Evolutionary conservation across 140 eudicot species (phyloP).

Genomic region (Anethum foeniculum): DNA sequence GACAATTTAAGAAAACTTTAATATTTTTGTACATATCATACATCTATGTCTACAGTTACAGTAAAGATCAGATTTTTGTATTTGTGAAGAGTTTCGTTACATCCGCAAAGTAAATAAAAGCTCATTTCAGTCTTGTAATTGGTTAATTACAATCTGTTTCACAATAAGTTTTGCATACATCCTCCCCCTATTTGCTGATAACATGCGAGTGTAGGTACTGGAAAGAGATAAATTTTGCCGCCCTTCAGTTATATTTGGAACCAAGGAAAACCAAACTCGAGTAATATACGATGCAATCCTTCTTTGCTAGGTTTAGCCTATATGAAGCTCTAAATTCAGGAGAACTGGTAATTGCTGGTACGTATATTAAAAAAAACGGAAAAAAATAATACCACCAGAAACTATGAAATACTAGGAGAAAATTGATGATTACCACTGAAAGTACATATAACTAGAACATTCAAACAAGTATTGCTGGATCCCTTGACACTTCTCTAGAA

Average conservation of each 20-base stretch:
- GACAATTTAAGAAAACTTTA: conserved; percentile 48
- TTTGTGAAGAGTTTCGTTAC: not conserved
- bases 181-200: not conserved
- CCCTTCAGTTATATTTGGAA: not conserved
- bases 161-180: not conserved
- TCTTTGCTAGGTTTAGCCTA: not conserved
- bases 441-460: not conserved
- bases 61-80: conserved; percentile 10
- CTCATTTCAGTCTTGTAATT: not conserved
- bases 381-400: not conserved
- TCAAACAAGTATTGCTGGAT: not conserved
- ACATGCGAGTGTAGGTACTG: not conserved
- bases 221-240: not conserved
- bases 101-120: not conserved
- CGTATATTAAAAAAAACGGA: not conserved
- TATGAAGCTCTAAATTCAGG: not conserved
- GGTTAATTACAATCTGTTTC: not conserved
- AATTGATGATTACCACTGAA: not conserved
- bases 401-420: not conserved
- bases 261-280: not conserved
- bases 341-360: not conserved
- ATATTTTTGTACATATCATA: not conserved
- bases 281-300: not conserved
- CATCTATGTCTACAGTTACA: not conserved
- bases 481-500: not conserved